Percentiles rank a stretch among this genome's conserved stretches.
Evolutionary conservation across 164 flowering plant genomes (phyloP).

Genomic region (Liquidambar formosana): DNA sequence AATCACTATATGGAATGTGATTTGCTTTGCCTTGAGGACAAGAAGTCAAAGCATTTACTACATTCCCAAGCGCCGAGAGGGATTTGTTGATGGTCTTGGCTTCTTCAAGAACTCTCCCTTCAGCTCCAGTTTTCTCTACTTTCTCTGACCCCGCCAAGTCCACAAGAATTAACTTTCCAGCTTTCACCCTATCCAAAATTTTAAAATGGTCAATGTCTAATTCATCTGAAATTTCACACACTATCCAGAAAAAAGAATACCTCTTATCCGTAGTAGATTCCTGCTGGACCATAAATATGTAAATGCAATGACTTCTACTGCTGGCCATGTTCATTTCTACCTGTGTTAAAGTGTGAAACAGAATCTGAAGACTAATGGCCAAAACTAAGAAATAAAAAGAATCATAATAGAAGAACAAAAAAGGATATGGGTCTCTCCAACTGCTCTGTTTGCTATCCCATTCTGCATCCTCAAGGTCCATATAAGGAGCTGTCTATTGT

Average conservation of each 20-base stretch:
- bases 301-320: constrained; percentile 85
- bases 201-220: background rate
- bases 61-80: constrained; percentile 90
- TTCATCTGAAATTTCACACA: background rate
- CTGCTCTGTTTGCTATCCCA: constrained; percentile 82
- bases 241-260: constrained; percentile 25
- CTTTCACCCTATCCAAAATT: constrained; percentile 38
- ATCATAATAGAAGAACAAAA: background rate
- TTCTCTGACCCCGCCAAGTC: constrained; percentile 97
- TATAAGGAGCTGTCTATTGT: constrained; percentile 18
- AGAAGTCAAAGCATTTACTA: constrained; percentile 75
- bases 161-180: constrained; percentile 76
- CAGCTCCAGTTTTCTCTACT: constrained; percentile 88
- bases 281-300: constrained; percentile 60
- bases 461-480: constrained; percentile 41
- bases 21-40: constrained; percentile 50
- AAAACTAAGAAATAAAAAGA: background rate
- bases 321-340: constrained; percentile 90
- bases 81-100: constrained; percentile 91
- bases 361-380: constrained; percentile 3
- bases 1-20: constrained; percentile 86
- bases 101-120: constrained; percentile 89
- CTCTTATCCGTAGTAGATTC: constrained; percentile 48
- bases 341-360: constrained; percentile 21
- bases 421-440: constrained; percentile 95